Percentiles rank a stretch among this genome's conserved stretches.
Conservation (phyloP, 331 rosid genomes). For the Arachis monticola region DNA sequence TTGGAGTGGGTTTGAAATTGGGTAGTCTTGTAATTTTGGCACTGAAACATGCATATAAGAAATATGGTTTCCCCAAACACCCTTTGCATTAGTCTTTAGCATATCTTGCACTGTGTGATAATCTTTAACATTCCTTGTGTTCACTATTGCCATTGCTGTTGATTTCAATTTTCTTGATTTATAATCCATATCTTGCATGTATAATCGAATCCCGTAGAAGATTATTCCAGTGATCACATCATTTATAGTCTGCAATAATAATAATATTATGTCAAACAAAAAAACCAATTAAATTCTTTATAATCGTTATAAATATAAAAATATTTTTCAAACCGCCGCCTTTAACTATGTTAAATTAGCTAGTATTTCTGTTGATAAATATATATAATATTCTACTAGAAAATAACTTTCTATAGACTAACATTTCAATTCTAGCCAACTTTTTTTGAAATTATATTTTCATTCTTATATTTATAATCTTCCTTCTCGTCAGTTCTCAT, state of each 20-base stretch:
- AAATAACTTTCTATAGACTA: no score
- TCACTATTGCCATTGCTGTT: slow-evolving; percentile 9
- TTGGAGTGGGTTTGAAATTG: slow-evolving; percentile 18
- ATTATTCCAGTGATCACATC: slow-evolving; percentile 30
- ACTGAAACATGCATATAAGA: slow-evolving; percentile 11
- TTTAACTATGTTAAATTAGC: no score
- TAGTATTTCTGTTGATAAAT: no score
- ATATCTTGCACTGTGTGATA: slow-evolving; percentile 26
- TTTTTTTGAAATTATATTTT: no score
- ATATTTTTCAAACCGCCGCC: no score
- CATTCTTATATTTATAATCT: no score
- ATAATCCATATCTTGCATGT: slow-evolving; percentile 24
- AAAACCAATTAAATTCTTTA: no score
- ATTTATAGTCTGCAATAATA: slow-evolving; percentile 25
- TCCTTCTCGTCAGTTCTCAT: no score
- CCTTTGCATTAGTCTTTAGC: slow-evolving; percentile 19
- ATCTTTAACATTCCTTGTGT: slow-evolving; percentile 25
- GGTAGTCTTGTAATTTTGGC: slow-evolving; percentile 15
- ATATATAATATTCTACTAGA: no score
- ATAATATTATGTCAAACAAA: no score
- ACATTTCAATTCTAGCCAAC: no score
- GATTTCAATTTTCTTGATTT: slow-evolving; percentile 24
- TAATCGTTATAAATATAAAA: no score
- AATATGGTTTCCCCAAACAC: slow-evolving; percentile 31
- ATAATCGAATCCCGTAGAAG: slow-evolving; percentile 30